Conservation (phyloP, 2,329 filamentous ascomycete species). For the Pseudopyrenochaeta lycopersici region DNA sequence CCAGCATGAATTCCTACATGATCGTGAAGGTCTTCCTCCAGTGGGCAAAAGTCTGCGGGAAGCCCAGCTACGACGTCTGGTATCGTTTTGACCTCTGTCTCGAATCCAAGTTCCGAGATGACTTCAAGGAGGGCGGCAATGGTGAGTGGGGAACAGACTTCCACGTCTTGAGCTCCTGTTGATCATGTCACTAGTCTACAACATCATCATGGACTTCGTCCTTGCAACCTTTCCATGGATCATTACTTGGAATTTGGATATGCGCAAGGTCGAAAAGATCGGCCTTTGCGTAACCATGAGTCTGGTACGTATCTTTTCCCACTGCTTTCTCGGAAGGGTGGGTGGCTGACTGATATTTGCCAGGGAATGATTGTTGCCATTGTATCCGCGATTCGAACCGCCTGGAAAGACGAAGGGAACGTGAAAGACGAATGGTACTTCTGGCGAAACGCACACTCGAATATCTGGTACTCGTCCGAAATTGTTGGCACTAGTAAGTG, state of each 20-base stretch:
- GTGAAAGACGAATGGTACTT: slow-evolving; percentile 58
- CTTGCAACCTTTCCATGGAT: slow-evolving; percentile 62
- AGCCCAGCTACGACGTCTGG: slow-evolving; percentile 56
- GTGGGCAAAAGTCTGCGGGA: slow-evolving; percentile 59
- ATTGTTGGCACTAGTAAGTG: slow-evolving; percentile 57
- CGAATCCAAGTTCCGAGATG: slow-evolving; percentile 47
- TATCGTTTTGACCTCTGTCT: slow-evolving; percentile 60
- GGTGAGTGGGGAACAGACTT: slow-evolving; percentile 45
- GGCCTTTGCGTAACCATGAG: slow-evolving; percentile 62
- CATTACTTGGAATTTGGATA: slow-evolving; percentile 59
- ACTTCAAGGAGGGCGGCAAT: slow-evolving; percentile 63
- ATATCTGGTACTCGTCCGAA: slow-evolving; percentile 62
- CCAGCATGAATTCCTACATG: slow-evolving; percentile 60
- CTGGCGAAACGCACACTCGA: slow-evolving; percentile 58
- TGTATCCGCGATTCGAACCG: slow-evolving; percentile 58
- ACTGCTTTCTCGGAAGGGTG: background rate
- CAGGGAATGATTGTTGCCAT: slow-evolving; percentile 60
- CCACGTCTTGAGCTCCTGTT: background rate
- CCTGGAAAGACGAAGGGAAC: slow-evolving; percentile 61
- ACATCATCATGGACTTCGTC: slow-evolving; percentile 64
- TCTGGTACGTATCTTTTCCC: slow-evolving; percentile 34
- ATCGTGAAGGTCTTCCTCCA: slow-evolving; percentile 59
- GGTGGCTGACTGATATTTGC: slow-evolving; percentile 3
- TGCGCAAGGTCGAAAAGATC: slow-evolving; percentile 60
- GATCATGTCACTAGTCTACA: slow-evolving; percentile 53